Evolutionary conservation across 2,329 filamentous ascomycete species (phyloP).

Genomic region (Aphanocladium album): DNA sequence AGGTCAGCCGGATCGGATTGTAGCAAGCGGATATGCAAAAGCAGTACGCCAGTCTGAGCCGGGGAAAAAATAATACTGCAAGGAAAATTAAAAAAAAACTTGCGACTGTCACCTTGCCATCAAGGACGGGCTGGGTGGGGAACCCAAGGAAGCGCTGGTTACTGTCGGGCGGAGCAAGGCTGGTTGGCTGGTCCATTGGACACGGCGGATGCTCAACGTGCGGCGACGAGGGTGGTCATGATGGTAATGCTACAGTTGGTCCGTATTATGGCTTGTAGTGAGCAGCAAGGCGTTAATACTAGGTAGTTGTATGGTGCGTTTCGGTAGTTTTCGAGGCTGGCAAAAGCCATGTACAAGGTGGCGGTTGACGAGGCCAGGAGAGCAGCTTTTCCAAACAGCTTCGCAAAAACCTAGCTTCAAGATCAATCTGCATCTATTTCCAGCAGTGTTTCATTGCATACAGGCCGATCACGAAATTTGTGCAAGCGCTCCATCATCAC

Average conservation of each 20-base stretch:
- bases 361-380: too few relatives aligned
- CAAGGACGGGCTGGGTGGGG: conserved; percentile 7
- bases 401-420: too few relatives aligned
- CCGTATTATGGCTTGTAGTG: background rate
- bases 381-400: too few relatives aligned
- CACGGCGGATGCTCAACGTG: background rate
- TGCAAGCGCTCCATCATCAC: too few relatives aligned
- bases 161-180: background rate
- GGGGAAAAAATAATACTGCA: background rate
- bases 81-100: background rate
- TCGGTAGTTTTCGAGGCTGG: too few relatives aligned
- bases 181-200: background rate
- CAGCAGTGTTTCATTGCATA: too few relatives aligned
- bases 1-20: conserved; percentile 9
- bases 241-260: too few relatives aligned
- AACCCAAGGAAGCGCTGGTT: conserved; percentile 8
- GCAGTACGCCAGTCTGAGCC: background rate
- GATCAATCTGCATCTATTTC: too few relatives aligned
- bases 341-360: too few relatives aligned
- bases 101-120: conserved; percentile 13
- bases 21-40: background rate
- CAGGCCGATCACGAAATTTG: too few relatives aligned
- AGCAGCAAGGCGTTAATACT: background rate
- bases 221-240: background rate
- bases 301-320: too few relatives aligned